A percentile compares a stretch with the other conserved stretches of the same genome.
These are phyloP conservation scores for Phaeosphaeriaceae sp. DNA, from an alignment of 2,329 filamentous ascomycete species.

Conservation along the genomic window DNA sequence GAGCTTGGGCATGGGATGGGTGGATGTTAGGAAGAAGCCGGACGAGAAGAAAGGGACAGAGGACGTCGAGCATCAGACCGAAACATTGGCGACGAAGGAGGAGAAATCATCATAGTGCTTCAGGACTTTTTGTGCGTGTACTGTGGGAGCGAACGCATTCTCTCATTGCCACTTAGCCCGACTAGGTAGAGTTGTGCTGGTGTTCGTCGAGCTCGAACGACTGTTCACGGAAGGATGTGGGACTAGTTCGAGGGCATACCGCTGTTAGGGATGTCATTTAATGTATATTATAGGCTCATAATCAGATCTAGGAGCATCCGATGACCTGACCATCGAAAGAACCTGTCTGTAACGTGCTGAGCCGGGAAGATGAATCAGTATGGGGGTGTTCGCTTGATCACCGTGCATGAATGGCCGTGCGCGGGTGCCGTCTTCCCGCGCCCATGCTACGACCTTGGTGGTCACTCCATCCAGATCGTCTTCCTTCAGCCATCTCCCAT, in stretches of 20 bases:
- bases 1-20: slow-evolving; percentile 33
- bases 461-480: neutral
- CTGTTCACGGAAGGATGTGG: neutral
- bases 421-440: slow-evolving; percentile 20
- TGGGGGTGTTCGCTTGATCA: slow-evolving; percentile 8
- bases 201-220: neutral
- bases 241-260: neutral
- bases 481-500: slow-evolving; percentile 7
- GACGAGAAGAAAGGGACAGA: neutral
- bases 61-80: neutral
- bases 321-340: neutral
- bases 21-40: slow-evolving; percentile 29
- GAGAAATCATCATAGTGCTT: neutral
- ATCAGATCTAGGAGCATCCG: neutral
- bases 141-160: too few species aligned
- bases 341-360: neutral
- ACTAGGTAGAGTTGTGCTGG: too few species aligned
- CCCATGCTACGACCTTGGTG: slow-evolving; percentile 6
- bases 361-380: neutral
- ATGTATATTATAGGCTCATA: neutral
- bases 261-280: neutral
- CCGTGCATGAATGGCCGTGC: slow-evolving; percentile 17
- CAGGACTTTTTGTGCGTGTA: neutral
- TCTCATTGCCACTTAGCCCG: too few species aligned
- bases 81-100: neutral